These are phyloP conservation scores for Chlorociboria aeruginascens DNA, from an alignment of 495 filamentous ascomycete species.

Conservation along the genomic window DNA sequence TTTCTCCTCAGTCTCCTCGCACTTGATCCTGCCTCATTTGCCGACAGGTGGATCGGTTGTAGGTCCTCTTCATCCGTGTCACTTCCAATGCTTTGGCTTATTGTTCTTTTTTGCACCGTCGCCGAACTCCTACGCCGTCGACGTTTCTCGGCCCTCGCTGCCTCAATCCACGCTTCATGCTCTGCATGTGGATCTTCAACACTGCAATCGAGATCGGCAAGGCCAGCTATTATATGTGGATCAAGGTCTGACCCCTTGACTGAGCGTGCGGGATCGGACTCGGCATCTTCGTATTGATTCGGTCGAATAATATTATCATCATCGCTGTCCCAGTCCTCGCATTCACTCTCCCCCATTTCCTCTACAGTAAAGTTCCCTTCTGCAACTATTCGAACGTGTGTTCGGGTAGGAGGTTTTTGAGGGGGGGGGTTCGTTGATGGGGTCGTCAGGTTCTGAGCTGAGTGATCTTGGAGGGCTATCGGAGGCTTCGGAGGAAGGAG, in stretches of 20 bases:
- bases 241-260: constrained; percentile 8
- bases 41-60: constrained; percentile 23
- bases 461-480: constrained; percentile 9
- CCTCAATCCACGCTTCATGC: constrained; percentile 8
- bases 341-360: constrained; percentile 15
- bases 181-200: constrained; percentile 3
- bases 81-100: constrained; percentile 39
- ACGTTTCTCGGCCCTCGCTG: constrained; percentile 14
- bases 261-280: constrained; percentile 11
- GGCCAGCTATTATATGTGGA: not conserved
- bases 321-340: constrained; percentile 13
- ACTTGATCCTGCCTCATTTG: constrained; percentile 29
- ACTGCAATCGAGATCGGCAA: constrained; percentile 8
- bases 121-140: constrained; percentile 36
- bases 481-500: constrained; percentile 13
- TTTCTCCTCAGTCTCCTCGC: constrained; percentile 36
- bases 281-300: constrained; percentile 18
- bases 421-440: constrained; percentile 1
- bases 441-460: constrained; percentile 6
- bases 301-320: constrained; percentile 15
- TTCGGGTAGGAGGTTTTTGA: not conserved
- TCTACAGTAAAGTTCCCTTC: constrained; percentile 18
- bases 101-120: constrained; percentile 40
- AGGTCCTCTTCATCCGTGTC: constrained; percentile 41
- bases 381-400: not conserved